A percentile compares a stretch with the other conserved stretches of the same genome.
Evolutionary conservation across 2,329 filamentous ascomycete species (phyloP).

Genomic region (Aschersonia sp.): DNA sequence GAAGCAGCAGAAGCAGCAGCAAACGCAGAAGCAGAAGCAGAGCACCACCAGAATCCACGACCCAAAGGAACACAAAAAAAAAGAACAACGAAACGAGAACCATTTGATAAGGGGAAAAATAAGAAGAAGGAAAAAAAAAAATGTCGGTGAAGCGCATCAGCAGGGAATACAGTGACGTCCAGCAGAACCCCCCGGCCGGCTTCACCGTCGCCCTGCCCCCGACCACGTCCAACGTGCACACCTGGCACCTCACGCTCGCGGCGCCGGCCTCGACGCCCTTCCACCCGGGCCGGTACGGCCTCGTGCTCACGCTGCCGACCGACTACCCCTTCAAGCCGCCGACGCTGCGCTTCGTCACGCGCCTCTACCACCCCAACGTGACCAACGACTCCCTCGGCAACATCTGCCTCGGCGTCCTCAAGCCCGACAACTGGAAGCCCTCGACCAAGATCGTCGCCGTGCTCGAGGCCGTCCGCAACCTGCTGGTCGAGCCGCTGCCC

Average conservation of each 20-base stretch:
- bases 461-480: conserved; percentile 58
- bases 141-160: conserved; percentile 31
- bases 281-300: conserved; percentile 56
- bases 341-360: conserved; percentile 64
- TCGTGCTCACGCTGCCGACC: conserved; percentile 57
- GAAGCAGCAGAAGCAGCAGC: too few species aligned
- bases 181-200: conserved; percentile 27
- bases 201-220: conserved; percentile 30
- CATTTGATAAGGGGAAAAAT: too few species aligned
- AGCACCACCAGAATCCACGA: too few species aligned
- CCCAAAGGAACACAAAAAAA: too few species aligned
- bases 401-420: conserved; percentile 76
- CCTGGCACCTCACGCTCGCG: conserved; percentile 33
- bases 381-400: conserved; percentile 73
- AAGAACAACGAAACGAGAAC: too few species aligned
- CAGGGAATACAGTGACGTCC: conserved; percentile 40
- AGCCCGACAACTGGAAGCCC: conserved; percentile 85
- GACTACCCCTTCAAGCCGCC: conserved; percentile 90
- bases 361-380: conserved; percentile 92
- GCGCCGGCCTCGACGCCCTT: conserved; percentile 32
- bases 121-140: conserved; percentile 3
- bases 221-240: conserved; percentile 30
- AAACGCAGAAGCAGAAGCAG: too few species aligned
- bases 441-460: conserved; percentile 62
- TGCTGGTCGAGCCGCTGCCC: conserved; percentile 69